Conservation (phyloP, 139 green algal species). For the Micractinium sp. region DNA sequence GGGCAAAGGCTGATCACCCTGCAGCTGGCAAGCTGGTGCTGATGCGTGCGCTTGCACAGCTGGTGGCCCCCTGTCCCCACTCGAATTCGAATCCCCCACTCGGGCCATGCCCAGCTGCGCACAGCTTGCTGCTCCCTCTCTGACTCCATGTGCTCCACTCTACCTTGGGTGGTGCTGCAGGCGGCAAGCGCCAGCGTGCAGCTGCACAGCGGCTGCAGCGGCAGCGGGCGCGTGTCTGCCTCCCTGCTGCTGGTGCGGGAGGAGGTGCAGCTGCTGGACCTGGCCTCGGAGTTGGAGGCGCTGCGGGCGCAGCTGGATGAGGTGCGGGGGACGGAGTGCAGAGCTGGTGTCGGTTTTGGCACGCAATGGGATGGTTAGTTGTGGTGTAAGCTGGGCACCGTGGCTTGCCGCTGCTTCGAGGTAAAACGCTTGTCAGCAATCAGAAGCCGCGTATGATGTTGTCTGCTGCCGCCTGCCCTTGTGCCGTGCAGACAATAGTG, state of each 20-base stretch:
- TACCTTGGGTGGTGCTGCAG: neutral
- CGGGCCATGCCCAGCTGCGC: no score
- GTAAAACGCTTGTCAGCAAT: no score
- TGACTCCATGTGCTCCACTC: neutral
- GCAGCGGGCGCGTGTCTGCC: neutral
- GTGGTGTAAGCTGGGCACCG: neutral
- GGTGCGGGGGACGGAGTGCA: neutral
- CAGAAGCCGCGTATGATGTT: neutral
- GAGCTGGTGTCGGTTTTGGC: neutral
- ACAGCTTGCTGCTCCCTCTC: neutral
- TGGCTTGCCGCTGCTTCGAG: neutral
- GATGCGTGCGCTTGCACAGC: no score
- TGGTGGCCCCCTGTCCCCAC: no score
- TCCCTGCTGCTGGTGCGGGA: conserved; percentile 1
- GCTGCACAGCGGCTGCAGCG: neutral
- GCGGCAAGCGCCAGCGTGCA: neutral
- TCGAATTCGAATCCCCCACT: no score
- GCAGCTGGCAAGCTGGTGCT: no score
- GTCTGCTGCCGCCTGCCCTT: neutral
- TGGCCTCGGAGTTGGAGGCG: neutral
- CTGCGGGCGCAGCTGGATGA: neutral
- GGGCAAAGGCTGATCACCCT: neutral
- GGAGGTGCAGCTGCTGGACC: conserved; percentile 18
- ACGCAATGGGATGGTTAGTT: neutral
- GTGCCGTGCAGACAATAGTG: neutral